Evolutionary conservation across 257 asterid genomes (phyloP), one percentile per base, ranked within the genome.

Genomic region (Euphrasia confusa): DNA sequence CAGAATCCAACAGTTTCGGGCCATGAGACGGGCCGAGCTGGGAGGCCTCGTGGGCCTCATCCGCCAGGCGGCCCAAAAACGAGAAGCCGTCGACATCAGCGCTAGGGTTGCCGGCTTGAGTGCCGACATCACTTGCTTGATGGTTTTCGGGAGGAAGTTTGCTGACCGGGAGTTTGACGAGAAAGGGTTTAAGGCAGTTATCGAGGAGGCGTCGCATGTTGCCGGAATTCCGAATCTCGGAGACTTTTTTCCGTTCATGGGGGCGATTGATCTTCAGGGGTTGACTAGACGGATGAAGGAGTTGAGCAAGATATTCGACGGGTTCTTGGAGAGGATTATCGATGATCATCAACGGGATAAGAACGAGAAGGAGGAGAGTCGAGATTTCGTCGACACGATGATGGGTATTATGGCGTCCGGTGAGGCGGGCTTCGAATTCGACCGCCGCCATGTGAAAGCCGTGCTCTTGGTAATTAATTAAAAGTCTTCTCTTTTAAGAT

Each of bases 231-330:
- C 75, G 44, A 72, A 77, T 67, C 54, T 70, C 4, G 70, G 68
- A 1, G 72, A 74, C 2, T 74, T 42, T 54, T 69, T 70, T 14
- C 82, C 77, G 18, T 67, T 42, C 18, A 9, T 73, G 24, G 76
- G 70, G 58, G 69, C 33, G 74, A 42, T 77, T n/a, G 82, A 77
- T 70, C 60, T 77, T 7, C 79, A 77, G 60, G 79, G 82, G 2
- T 50, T 69, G 63, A 60, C 57, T 6, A 64, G 67, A 0, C 52
- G 71, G 67, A 45, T 67, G 77, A 73, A 77, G 68, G 53, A 58
- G 0, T 14, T 70, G 0, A 66, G 68, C 45, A 50, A 14, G 21
- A 32, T 14, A 10, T 73, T 77, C 2, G 74, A 77, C 54, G 72
- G 61, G 32, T 77, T 77, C 54, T 58, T 77, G 24, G 82, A 73